Percentiles rank a stretch among this genome's conserved stretches.
Evolutionary conservation across 305 asterid species (phyloP).

Genomic region (Fraxinus dipetala): DNA sequence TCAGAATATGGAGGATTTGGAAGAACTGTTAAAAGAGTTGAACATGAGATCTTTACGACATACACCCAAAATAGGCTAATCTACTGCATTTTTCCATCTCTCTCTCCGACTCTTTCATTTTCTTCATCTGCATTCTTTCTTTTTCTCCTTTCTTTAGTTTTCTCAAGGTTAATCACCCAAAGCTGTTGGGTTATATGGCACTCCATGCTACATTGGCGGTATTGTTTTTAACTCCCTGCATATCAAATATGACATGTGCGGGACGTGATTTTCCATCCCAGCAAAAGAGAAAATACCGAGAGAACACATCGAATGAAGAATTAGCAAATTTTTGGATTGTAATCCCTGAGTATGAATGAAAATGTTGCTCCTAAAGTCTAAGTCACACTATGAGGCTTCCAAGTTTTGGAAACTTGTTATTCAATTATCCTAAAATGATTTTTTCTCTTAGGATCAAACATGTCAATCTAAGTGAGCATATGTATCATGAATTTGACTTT

Average conservation of each 20-base stretch:
- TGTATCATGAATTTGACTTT: background rate
- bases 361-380: background rate
- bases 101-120: background rate
- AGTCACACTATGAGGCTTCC: background rate
- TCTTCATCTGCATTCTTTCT: background rate
- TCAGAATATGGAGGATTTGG: background rate
- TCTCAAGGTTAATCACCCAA: background rate
- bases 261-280: background rate
- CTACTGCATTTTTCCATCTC: background rate
- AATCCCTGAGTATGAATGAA: background rate
- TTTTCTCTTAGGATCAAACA: background rate
- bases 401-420: background rate
- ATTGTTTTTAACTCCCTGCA: background rate
- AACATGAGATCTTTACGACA: background rate
- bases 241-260: background rate
- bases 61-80: background rate
- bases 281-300: background rate
- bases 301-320: background rate
- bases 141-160: constrained; percentile 13
- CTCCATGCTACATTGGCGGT: background rate
- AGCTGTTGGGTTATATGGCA: background rate
- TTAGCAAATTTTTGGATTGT: background rate
- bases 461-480: background rate
- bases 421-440: background rate
- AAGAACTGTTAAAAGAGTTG: background rate